phyloP scores from a whole-genome alignment of 768 basidiomycete species.

The Termitomyces sp. region DNA sequence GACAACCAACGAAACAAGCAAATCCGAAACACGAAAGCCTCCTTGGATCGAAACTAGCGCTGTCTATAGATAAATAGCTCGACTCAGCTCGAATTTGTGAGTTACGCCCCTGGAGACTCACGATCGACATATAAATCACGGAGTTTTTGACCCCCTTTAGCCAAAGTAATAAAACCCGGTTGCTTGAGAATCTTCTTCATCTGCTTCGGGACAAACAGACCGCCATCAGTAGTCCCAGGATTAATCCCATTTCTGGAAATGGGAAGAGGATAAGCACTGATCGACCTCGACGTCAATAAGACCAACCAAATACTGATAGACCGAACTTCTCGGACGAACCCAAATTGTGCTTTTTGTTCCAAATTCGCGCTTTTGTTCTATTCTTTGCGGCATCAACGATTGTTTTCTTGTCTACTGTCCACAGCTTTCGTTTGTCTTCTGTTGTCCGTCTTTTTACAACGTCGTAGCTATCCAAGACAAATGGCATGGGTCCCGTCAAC shows the following conservation, averaged over 20 bases:
- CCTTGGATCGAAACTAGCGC: conserved; percentile 16
- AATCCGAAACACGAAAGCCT: conserved; percentile 23
- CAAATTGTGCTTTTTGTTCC: not conserved
- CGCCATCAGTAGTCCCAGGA: conserved; percentile 13
- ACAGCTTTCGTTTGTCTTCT: not conserved
- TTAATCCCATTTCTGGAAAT: not conserved
- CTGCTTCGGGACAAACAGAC: conserved; percentile 21
- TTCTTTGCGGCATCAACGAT: not conserved
- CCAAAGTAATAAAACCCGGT: conserved; percentile 20
- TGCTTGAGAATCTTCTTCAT: conserved; percentile 22
- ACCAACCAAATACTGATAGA: not conserved
- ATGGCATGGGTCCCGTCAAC: not conserved
- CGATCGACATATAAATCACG: conserved; percentile 23
- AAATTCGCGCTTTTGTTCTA: not conserved
- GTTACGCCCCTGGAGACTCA: conserved; percentile 1
- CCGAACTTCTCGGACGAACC: not conserved
- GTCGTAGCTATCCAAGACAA: not conserved
- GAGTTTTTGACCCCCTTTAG: conserved; percentile 21
- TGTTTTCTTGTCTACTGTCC: not conserved
- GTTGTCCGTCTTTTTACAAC: not conserved
- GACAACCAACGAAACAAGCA: conserved; percentile 21
- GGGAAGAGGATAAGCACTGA: too few relatives aligned
- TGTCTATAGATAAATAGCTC: conserved; percentile 13
- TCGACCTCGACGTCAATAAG: not conserved
- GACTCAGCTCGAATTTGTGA: not conserved